Evolutionary conservation across 2,329 filamentous ascomycete species (phyloP).

Genomic region (Phyllosticta citriasiana): DNA sequence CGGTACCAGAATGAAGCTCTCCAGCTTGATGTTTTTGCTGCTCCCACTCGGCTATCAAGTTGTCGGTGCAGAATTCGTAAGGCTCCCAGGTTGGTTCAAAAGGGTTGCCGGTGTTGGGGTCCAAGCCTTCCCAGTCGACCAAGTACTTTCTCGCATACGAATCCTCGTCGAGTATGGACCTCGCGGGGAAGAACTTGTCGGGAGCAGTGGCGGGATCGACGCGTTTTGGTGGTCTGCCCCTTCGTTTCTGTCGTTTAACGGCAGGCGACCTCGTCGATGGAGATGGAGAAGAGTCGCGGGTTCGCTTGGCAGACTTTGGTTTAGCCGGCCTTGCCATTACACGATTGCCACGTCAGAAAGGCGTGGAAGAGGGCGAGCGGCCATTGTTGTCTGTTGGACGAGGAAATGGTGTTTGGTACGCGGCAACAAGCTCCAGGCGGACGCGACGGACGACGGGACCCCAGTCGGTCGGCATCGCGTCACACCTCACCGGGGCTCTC

Average conservation of each 20-base stretch:
- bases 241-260: neutral
- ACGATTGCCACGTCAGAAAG: neutral
- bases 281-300: neutral
- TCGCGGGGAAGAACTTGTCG: neutral
- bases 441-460: constrained; percentile 7
- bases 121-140: constrained; percentile 46
- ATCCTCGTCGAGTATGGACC: constrained; percentile 23
- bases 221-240: neutral
- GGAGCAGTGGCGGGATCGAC: neutral
- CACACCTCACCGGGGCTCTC: no score
- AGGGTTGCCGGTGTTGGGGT: constrained; percentile 38
- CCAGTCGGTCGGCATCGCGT: no score
- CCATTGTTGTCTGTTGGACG: neutral
- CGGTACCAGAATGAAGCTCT: neutral
- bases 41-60: constrained; percentile 28
- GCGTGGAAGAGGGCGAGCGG: neutral
- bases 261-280: neutral
- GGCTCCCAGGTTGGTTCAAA: constrained; percentile 46
- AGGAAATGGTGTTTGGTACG: neutral
- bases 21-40: constrained; percentile 1
- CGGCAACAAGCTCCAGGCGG: neutral
- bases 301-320: neutral
- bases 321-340: neutral
- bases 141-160: constrained; percentile 33
- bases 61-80: constrained; percentile 25